Percentiles rank a stretch among this genome's conserved stretches.
These are phyloP conservation scores for Pseudopithomyces chartarum DNA, from an alignment of 2,329 filamentous ascomycete species.

Conservation along the genomic window DNA sequence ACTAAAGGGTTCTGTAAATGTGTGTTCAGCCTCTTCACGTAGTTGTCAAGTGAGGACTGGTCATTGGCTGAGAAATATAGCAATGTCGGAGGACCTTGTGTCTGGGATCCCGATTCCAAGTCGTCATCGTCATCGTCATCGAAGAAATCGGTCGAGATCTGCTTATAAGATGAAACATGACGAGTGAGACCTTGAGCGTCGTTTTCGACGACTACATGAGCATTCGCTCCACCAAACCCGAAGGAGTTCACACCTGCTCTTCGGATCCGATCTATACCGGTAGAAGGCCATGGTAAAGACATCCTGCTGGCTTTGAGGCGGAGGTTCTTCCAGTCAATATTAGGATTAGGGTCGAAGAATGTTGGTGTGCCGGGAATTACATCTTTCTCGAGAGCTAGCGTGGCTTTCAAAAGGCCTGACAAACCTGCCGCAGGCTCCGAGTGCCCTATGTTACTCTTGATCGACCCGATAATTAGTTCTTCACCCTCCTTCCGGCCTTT, in stretches of 20 bases:
- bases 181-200: neutral
- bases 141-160: neutral
- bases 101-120: neutral
- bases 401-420: conserved; percentile 41
- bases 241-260: conserved; percentile 11
- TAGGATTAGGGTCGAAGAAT: conserved; percentile 19
- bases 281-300: conserved; percentile 14
- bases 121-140: neutral
- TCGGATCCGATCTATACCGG: neutral
- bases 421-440: conserved; percentile 34
- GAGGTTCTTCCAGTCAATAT: conserved; percentile 14
- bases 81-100: neutral
- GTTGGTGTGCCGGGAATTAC: conserved; percentile 36
- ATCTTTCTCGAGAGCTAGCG: conserved; percentile 44
- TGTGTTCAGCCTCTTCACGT: neutral
- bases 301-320: too few relatives aligned
- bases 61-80: neutral
- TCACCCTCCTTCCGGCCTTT: neutral
- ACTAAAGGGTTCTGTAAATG: neutral
- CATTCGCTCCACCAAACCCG: conserved; percentile 13
- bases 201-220: conserved; percentile 9
- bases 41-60: neutral
- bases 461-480: conserved; percentile 17
- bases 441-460: conserved; percentile 43
- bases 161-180: neutral